Percentiles rank a stretch among this genome's conserved stretches.
Conservation (phyloP, 176 grass and related monocot genomes). For the Panicum miliaceum region DNA sequence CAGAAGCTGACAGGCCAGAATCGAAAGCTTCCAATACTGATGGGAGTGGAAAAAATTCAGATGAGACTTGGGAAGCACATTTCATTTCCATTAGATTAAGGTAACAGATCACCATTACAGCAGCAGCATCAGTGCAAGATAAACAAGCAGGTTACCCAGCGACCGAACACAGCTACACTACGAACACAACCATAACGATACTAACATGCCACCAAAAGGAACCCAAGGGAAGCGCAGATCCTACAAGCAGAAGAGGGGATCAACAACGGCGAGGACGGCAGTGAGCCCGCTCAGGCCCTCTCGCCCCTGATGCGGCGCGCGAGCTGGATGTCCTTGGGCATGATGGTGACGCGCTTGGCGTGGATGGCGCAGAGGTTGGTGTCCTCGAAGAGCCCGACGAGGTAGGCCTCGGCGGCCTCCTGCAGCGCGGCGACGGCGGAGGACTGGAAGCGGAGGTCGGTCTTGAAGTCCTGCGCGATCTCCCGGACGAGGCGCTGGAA, state of each 20-base stretch:
- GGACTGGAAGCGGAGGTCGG: conserved; percentile 75
- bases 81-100: conserved; percentile 24
- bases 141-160: conserved; percentile 18
- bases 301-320: conserved; percentile 71
- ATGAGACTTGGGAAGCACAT: neutral
- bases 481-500: conserved; percentile 80
- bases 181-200: neutral
- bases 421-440: conserved; percentile 74
- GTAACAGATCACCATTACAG: neutral
- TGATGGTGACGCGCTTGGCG: conserved; percentile 84
- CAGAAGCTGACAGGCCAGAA: neutral
- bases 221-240: neutral
- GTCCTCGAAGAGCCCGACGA: conserved; percentile 81
- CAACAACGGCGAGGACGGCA: neutral
- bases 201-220: neutral
- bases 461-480: conserved; percentile 89
- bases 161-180: neutral
- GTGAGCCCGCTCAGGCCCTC: conserved; percentile 46
- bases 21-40: neutral
- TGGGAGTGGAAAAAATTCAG: neutral
- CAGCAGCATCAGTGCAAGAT: conserved; percentile 1
- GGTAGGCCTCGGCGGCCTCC: conserved; percentile 81
- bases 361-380: conserved; percentile 92
- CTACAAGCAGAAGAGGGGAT: neutral
- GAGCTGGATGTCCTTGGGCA: conserved; percentile 93